phyloP scores from a whole-genome alignment of 2,329 filamentous ascomycete species.

The Colletotrichum musicola region DNA sequence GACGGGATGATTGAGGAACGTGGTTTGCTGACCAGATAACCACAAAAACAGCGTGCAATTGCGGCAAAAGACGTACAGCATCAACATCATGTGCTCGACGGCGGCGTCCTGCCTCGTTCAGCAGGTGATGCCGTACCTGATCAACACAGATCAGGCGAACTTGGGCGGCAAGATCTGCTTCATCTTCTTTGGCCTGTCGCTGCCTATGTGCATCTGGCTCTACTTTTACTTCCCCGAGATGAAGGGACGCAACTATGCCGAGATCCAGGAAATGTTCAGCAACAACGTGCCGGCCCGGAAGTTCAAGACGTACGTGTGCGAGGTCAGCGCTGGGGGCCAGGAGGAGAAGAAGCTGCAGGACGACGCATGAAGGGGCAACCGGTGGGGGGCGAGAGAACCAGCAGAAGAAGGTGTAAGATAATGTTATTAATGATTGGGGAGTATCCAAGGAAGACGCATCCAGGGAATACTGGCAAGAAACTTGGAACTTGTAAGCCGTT shows the following conservation, averaged over 20 bases:
- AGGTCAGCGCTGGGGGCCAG: conserved; percentile 21
- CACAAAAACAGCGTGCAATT: conserved; percentile 61
- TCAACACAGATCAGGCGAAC: conserved; percentile 48
- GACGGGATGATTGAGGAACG: conserved; percentile 54
- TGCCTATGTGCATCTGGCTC: conserved; percentile 43
- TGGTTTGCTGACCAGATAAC: conserved; percentile 77
- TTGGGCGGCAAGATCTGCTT: conserved; percentile 50
- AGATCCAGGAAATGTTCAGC: conserved; percentile 38
- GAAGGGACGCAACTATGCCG: conserved; percentile 40
- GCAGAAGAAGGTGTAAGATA: conserved; percentile 6
- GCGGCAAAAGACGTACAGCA: conserved; percentile 49
- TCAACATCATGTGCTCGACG: conserved; percentile 49
- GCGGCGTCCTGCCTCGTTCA: conserved; percentile 46
- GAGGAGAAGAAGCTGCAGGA: conserved; percentile 30
- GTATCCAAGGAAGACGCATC: too few relatives aligned
- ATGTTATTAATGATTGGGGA: background rate
- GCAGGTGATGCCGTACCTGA: conserved; percentile 48
- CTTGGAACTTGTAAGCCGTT: background rate
- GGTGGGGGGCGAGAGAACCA: conserved; percentile 14
- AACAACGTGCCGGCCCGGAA: conserved; percentile 30
- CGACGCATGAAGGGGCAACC: conserved; percentile 26
- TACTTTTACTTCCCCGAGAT: conserved; percentile 38
- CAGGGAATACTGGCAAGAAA: background rate
- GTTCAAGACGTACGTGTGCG: conserved; percentile 35
- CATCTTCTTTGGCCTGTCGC: conserved; percentile 47